Conservation (phyloP, 768 basidiomycete genomes). For the Lactifluus volemus region DNA sequence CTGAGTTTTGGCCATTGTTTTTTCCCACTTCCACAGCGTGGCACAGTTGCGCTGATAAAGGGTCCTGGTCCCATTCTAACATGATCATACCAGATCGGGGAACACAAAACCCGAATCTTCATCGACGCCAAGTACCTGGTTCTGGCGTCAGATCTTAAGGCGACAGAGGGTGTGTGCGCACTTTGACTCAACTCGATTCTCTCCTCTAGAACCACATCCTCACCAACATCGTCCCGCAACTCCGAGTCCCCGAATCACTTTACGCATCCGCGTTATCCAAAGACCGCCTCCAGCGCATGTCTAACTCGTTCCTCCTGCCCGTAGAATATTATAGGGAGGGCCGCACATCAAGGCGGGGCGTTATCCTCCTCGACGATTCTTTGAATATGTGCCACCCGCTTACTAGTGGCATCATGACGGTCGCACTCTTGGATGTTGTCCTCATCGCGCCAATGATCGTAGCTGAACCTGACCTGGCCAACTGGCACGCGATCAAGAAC, state of each 20-base stretch:
- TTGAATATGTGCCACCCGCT: slow-evolving; percentile 99
- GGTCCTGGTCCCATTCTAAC: slow-evolving; percentile 84
- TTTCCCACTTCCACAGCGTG: too few relatives aligned
- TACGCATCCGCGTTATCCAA: slow-evolving; percentile 68
- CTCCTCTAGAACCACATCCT: slow-evolving; percentile 54
- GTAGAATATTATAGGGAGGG: slow-evolving; percentile 53
- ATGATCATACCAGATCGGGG: slow-evolving; percentile 85
- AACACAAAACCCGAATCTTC: slow-evolving; percentile 87
- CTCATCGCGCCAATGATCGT: slow-evolving; percentile 56
- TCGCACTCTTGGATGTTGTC: slow-evolving; percentile 82
- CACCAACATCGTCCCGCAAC: slow-evolving; percentile 64
- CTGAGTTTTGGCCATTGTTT: background rate
- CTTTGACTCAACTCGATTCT: background rate
- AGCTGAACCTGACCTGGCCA: slow-evolving; percentile 31
- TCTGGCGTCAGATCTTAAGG: slow-evolving; percentile 68
- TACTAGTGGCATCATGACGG: slow-evolving; percentile 98
- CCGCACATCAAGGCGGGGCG: slow-evolving; percentile 47
- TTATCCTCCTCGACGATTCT: slow-evolving; percentile 84
- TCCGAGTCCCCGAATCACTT: slow-evolving; percentile 51
- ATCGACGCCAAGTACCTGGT: slow-evolving; percentile 82
- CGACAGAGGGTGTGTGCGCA: slow-evolving; percentile 19
- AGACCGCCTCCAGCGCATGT: slow-evolving; percentile 83
- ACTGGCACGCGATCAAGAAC: slow-evolving; percentile 44
- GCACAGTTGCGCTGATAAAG: slow-evolving; percentile 76
- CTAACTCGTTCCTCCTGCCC: slow-evolving; percentile 87